These are phyloP conservation scores for Malassezia pachydermatis DNA, from an alignment of 1,284 basidiomycete species.

Conservation along the genomic window DNA sequence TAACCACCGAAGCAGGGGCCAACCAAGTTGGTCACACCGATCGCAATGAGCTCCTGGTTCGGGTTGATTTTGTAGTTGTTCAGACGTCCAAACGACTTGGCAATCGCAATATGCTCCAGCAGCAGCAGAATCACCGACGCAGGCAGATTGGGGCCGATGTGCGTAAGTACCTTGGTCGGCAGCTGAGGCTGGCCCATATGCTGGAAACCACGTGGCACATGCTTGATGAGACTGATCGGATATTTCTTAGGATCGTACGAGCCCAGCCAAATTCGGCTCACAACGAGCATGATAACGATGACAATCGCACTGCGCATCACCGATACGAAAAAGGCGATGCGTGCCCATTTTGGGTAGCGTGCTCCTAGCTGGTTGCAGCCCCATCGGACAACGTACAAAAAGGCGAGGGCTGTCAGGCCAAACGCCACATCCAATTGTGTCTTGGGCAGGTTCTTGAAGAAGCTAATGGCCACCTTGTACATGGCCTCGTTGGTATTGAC, in stretches of 20 bases:
- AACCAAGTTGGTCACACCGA: constrained; percentile 73
- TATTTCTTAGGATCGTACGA: constrained; percentile 53
- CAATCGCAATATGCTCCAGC: constrained; percentile 92
- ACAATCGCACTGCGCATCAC: constrained; percentile 45
- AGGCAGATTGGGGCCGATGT: constrained; percentile 68
- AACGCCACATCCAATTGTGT: constrained; percentile 77
- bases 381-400: constrained; percentile 67
- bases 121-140: constrained; percentile 88
- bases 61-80: constrained; percentile 97
- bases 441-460: constrained; percentile 66
- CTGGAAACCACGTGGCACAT: constrained; percentile 54
- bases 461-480: constrained; percentile 81
- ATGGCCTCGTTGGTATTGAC: constrained; percentile 53
- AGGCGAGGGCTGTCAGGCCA: constrained; percentile 66
- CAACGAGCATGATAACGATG: constrained; percentile 54
- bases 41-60: constrained; percentile 92
- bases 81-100: constrained; percentile 80
- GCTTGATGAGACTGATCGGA: constrained; percentile 73
- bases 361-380: constrained; percentile 56
- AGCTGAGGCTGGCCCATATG: constrained; percentile 67
- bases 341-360: constrained; percentile 64
- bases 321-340: constrained; percentile 52
- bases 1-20: constrained; percentile 69
- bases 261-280: constrained; percentile 38
- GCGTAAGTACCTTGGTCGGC: constrained; percentile 57